Base-by-base conservation (phyloP, 805 yeast genomes). In the Sungouiozyma intestinalis region DNA sequence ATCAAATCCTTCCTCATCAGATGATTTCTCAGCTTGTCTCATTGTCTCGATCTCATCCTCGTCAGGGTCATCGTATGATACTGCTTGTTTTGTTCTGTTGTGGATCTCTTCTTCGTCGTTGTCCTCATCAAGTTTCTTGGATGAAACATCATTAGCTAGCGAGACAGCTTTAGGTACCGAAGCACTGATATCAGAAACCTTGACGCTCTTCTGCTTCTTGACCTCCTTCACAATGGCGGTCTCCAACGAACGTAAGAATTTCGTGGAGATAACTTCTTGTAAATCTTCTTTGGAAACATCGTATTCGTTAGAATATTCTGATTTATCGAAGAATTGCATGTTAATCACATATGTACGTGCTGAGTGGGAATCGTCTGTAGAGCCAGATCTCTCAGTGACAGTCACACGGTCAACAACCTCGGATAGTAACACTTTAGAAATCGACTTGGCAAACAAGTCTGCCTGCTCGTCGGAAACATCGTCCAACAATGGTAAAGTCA, bases 31-130 rank as follows among this genome's bases (percentile, higher is more conserved):
- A 40, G 84, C 94, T 55, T 73, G 74, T 64, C 79, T 79, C 88
- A 85, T 84, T 40, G 85, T 84, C 60, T 86, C 97, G 46, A 85
- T 69, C 58, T 88, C 97, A 24, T 86, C 97, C 48, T 88, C 97
- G 65, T 88, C 97, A 29, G 96, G 95, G 14, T 78, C 95, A 49
- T 88, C 97, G 53, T 86, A 86, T 2, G 96, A 86, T 33, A 84
- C 90, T 15, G 94, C 79, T 66, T 88, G 95, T 53, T 86, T 85
- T 33, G 79, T 70, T 51, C 80, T 81, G 41, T 72, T 66, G 49
- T 69, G 74, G 45, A 72, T 65, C 54, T 72, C 77, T 46, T 76
- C 85, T 48, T 78, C 81, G 37, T 71, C 73, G 40, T 71, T 79
- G 40, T 57, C 63, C 33, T 66, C 74, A 33, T 63, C 72, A 21